Base-by-base conservation (phyloP, 2,329 filamentous ascomycete genomes). In the Neofusicoccum umdonicola region DNA sequence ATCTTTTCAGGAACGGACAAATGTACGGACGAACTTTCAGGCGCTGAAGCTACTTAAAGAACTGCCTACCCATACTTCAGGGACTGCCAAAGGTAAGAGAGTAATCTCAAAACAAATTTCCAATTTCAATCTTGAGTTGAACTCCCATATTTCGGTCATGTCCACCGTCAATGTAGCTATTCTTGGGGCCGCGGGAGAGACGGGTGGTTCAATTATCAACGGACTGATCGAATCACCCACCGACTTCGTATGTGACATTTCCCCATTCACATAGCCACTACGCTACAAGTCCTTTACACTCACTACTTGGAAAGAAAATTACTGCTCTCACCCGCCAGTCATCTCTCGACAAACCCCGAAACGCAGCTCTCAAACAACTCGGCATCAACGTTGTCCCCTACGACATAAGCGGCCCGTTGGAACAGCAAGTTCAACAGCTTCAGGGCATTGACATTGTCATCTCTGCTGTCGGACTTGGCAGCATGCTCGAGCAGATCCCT, bases 351-450 rank as follows among this genome's bases (percentile, higher is more conserved):
- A 54, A 54, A 13, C 17, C 51, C 17, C 39, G 15, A 13, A 41
- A 6, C n/a, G 8, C 6, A n/a, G 11, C 9, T 13, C 51, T 54
- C 51, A 6, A 39, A 11, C 6, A 15, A 4, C 51, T 34, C 13
- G 82, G 83, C 2, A 72, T 85, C 19, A 72, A 78, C 17, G 72
- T 85, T 60, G 76, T 79, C 19, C 67, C 76, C 13, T 74, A 73
- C 19, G 82, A 86, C 67, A 71, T 85, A 15, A 73, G 71, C 45
- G 79, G 75, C 3, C 68, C 78, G 1, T 73, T 79, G 41, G 77
- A 81, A 4, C 71, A 78, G 0, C 74, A 85, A 4, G 77, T 79
- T 4, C 69, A 77, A 60, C 70, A 78, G 1, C 73, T 87, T n/a
- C 57, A 70, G 42, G 69, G 73, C 12, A 69, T 72, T 34, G 74